Conservation (phyloP, 73 alveolate species). For the Paraurostyla sp. region DNA sequence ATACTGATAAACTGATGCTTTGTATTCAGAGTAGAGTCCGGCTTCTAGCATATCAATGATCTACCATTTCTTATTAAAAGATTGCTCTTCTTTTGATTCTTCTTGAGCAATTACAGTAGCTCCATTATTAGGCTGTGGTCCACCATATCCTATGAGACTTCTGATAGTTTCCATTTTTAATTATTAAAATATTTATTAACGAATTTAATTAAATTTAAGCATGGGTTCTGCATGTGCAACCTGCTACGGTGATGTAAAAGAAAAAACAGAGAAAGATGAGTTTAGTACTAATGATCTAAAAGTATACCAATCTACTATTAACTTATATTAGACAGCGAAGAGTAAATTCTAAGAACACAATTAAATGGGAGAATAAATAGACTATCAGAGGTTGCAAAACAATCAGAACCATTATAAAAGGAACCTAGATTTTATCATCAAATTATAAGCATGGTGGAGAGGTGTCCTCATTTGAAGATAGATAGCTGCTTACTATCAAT, state of each 20-base stretch:
- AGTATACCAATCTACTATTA: neutral
- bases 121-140: no score
- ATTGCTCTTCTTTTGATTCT: neutral
- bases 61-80: neutral
- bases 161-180: neutral
- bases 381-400: neutral
- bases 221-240: constrained; percentile 36
- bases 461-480: constrained; percentile 5
- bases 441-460: constrained; percentile 28
- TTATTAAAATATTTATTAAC: neutral
- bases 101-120: neutral
- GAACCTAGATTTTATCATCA: neutral
- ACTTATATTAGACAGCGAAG: neutral
- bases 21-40: neutral
- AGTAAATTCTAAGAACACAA: neutral
- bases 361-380: neutral
- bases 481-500: neutral
- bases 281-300: neutral
- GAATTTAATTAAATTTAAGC: neutral
- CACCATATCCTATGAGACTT: neutral
- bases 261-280: constrained; percentile 17
- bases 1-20: neutral
- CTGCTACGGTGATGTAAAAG: constrained; percentile 22
- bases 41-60: neutral
- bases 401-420: neutral